Base-by-base conservation (phyloP, 352 stramenopile genomes). In the Globisporangium camurandrum region DNA sequence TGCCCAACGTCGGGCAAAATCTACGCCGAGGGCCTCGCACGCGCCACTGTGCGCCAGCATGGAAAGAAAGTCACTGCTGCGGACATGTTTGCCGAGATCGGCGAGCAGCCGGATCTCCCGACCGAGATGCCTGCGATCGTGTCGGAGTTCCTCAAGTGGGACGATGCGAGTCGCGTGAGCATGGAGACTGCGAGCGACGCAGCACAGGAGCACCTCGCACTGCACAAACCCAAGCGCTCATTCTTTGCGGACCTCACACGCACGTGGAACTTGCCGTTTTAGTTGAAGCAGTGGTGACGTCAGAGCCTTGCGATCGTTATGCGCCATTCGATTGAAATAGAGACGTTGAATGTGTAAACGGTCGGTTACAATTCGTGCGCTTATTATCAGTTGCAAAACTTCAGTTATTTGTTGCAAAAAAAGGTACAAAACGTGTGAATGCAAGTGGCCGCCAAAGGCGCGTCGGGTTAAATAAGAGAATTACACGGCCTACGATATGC, bases 21-120 rank as follows among this genome's bases (percentile, higher is more conserved):
- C 19, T 83, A 69, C 43, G 74, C 74, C 10, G 74, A 86, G 46
- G 72, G 69, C 0, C 56, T 83, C 14, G 67, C 60, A 20, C 71
- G 71, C 23, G 65, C 59, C 20, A 74, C 57, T 7, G 62, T 71
- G 43, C 53, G 48, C 22, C 28, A 76, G 19, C 53, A 63, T 19
- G 49, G 47, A 10, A 62, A 53, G 27, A 51, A 49, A 16, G 28
- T 59, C 14, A 59, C 26, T 11, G 52, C 52, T 7, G 53, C 55
- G 19, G 59, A 62, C 22, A 47, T 77, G 31, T 59, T 66, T 45
- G 50, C 40, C 24, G 64, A 74, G 30, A 51, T 75, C 30, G 59
- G 56, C 30, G 53, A 54, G 16, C 33, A 48, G 34, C 42, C 41
- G 14, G 28, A 53, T 19, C 24, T 68, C 10, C 58, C 48, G 6